Percentiles rank a stretch among this genome's conserved stretches.
phyloP scores from a whole-genome alignment of 768 basidiomycete species.

The Tephrocybe sp. region DNA sequence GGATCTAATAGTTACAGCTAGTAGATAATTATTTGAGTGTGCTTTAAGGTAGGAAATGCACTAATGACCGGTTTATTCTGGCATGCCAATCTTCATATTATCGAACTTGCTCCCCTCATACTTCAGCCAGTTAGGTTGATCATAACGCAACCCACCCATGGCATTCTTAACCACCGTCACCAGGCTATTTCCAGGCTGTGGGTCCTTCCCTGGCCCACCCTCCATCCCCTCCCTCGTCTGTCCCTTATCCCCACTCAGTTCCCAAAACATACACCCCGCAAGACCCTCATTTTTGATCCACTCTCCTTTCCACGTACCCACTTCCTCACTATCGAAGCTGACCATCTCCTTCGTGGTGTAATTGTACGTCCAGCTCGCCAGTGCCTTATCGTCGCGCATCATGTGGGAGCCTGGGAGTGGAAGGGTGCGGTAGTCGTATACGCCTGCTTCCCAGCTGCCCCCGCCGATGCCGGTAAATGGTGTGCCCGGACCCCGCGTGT shows the following conservation, averaged over 20 bases:
- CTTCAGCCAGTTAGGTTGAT: slow-evolving; percentile 70
- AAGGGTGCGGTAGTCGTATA: slow-evolving; percentile 91
- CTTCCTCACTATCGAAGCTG: slow-evolving; percentile 72
- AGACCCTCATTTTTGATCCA: slow-evolving; percentile 77
- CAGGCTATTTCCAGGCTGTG: slow-evolving; percentile 66
- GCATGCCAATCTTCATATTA: slow-evolving; percentile 75
- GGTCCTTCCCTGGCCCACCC: slow-evolving; percentile 68
- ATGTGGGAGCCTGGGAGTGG: slow-evolving; percentile 72
- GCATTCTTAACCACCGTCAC: slow-evolving; percentile 71
- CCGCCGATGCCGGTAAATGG: slow-evolving; percentile 80
- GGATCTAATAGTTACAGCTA: too few species aligned
- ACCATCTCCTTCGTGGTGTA: slow-evolving; percentile 73
- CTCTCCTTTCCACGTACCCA: slow-evolving; percentile 70
- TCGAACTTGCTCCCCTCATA: slow-evolving; percentile 79
- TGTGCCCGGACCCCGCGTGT: slow-evolving; percentile 77
- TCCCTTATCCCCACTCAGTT: slow-evolving; percentile 86
- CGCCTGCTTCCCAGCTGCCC: slow-evolving; percentile 88
- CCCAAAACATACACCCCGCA: slow-evolving; percentile 95
- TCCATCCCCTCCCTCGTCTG: slow-evolving; percentile 69
- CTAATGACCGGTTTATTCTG: too few species aligned
- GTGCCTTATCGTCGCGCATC: slow-evolving; percentile 57
- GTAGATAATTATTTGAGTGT: too few species aligned
- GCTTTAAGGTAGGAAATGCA: too few species aligned
- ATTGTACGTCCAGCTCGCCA: slow-evolving; percentile 87
- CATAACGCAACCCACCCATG: slow-evolving; percentile 70